Conservation (phyloP, 306 rosid genomes). For the Alnus rubra region DNA sequence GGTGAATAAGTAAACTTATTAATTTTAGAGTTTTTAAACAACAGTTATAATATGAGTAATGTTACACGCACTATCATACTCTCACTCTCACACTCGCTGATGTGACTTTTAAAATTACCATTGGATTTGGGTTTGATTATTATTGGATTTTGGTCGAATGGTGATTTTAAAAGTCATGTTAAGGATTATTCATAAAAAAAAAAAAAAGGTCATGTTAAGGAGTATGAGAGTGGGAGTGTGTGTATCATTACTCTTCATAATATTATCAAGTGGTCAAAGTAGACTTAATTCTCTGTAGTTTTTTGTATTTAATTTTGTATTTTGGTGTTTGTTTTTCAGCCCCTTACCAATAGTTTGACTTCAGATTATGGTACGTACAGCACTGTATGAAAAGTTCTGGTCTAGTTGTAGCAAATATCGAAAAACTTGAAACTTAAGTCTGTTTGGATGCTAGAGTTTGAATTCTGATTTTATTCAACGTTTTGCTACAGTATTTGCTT, state of each 20-base stretch:
- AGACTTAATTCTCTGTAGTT: neutral
- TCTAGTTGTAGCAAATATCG: neutral
- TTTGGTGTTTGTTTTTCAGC: neutral
- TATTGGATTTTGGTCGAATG: no score
- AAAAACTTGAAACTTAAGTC: neutral
- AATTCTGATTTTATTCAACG: no score
- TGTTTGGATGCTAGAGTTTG: no score
- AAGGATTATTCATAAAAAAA: no score
- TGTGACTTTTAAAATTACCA: no score
- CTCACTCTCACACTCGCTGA: no score
- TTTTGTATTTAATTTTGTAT: neutral
- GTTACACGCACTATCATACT: no score
- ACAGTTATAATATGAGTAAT: neutral
- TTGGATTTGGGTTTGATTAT: no score
- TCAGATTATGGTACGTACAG: neutral
- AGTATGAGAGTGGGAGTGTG: no score
- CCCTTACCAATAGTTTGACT: neutral
- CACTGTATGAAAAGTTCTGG: neutral
- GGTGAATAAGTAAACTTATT: constrained; percentile 39
- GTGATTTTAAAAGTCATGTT: no score
- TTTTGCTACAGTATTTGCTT: no score
- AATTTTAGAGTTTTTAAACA: constrained; percentile 4
- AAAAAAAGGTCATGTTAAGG: no score
- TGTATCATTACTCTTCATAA: neutral
- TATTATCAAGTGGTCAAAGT: neutral